These are phyloP conservation scores for Candida yuanshanica DNA, from an alignment of 805 yeast genomes.

Conservation along the genomic window DNA sequence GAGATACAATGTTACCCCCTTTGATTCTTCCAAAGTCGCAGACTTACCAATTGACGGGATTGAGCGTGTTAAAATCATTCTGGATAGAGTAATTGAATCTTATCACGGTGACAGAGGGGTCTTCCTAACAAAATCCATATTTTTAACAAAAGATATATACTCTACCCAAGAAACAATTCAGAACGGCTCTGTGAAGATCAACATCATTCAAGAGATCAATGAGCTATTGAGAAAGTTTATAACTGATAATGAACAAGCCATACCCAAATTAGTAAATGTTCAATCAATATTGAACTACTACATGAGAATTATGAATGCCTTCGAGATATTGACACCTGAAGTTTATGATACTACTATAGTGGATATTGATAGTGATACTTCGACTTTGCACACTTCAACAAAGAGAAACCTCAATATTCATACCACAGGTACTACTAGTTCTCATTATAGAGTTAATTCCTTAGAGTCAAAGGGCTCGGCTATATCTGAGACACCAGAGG, in stretches of 20 bases:
- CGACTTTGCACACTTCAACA: conserved; percentile 1
- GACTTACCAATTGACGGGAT: conserved; percentile 8
- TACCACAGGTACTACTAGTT: not conserved
- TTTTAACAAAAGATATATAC: conserved; percentile 13
- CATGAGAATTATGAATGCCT: conserved; percentile 21
- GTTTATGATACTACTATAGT: not conserved
- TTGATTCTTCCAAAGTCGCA: conserved; percentile 3
- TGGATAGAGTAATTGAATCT: conserved; percentile 13
- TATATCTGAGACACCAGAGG: not conserved
- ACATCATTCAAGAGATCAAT: conserved; percentile 20
- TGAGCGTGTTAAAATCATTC: conserved; percentile 7
- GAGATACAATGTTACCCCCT: not conserved
- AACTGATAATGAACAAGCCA: conserved; percentile 3
- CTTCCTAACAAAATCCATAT: conserved; percentile 11
- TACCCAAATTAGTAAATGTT: conserved; percentile 1
- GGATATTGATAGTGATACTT: conserved; percentile 1
- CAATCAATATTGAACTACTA: conserved; percentile 18
- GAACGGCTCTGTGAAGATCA: conserved; percentile 20
- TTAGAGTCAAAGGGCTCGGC: conserved; percentile 1
- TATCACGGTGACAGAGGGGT: conserved; percentile 18
- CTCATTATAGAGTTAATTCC: not conserved
- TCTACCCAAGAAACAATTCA: conserved; percentile 9
- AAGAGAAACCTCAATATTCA: not conserved
- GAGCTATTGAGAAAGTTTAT: conserved; percentile 10
- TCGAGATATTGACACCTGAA: conserved; percentile 13